phyloP scores from a whole-genome alignment of 768 basidiomycete species.

The Suillus fuscotomentosus region DNA sequence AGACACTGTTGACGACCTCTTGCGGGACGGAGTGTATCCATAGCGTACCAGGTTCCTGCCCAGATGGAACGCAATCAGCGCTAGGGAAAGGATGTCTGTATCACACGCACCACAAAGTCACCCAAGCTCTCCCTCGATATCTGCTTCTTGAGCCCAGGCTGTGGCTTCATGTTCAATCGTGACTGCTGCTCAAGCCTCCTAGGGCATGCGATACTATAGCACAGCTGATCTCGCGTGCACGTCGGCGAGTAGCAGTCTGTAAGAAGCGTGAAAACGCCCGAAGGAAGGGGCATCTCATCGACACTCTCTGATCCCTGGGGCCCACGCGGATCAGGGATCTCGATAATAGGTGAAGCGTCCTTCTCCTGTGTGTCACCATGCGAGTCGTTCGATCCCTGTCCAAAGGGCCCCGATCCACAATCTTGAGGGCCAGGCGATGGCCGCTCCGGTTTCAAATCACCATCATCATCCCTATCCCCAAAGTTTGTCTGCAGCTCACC shows the following conservation, averaged over 20 bases:
- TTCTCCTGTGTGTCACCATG: constrained; percentile 23
- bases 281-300: constrained; percentile 75
- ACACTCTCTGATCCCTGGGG: constrained; percentile 43
- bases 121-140: constrained; percentile 78
- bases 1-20: constrained; percentile 90
- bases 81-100: constrained; percentile 1
- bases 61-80: constrained; percentile 27
- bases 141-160: constrained; percentile 85
- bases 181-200: constrained; percentile 93
- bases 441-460: constrained; percentile 24
- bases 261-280: constrained; percentile 93
- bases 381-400: constrained; percentile 34
- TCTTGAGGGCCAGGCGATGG: constrained; percentile 13
- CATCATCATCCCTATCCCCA: constrained; percentile 36
- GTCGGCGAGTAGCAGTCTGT: constrained; percentile 99
- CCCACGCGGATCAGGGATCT: constrained; percentile 14
- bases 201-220: constrained; percentile 97
- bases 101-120: constrained; percentile 61
- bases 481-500: constrained; percentile 55
- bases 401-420: constrained; percentile 23
- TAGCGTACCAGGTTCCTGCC: constrained; percentile 74
- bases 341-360: constrained; percentile 28
- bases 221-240: constrained; percentile 90
- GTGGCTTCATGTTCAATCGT: constrained; percentile 89
- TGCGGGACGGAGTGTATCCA: constrained; percentile 97